Base-by-base conservation (phyloP, 768 basidiomycete species). In the Pleurotus eryngii region DNA sequence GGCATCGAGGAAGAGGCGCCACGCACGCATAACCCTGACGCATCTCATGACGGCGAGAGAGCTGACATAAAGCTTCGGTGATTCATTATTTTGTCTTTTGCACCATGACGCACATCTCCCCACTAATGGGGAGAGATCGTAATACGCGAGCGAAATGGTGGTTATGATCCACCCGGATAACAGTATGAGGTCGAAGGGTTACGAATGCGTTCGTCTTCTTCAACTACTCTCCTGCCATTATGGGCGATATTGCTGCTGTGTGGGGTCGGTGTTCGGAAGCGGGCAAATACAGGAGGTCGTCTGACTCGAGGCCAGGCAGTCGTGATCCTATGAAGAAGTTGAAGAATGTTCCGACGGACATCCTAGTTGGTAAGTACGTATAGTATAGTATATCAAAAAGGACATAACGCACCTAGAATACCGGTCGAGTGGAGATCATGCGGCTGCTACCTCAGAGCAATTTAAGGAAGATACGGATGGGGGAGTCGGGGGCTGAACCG, bases 91-190 rank as follows among this genome's bases (percentile, higher is more conserved):
- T 35, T 11, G 11, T 35, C 30, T 35, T 9, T 35, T 11, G 11
- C 30, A 35, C 9, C 30, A 35, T 35, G 30, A 35, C 30, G 30
- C 30, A 35, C 30, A 12, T 2, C 30, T 35, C 30, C 9, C 30
- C 11, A 9, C 8, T 9, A 35, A 35, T 35, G 30, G 30, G 30
- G 30, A 35, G 30, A 35, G 30, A 35, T 35, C 8, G 30, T 11
- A 35, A 26, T 37, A 51, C 27, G 1, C 22, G n/a, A 1, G 9
- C 49, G 30, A 30, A 27, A 18, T 35, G n/a, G 14, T 6, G 11
- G n/a, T 51, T 15, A 54, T 17, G 51, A 54, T 54, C 51, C 51
- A 54, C 20, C 51, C 51, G 51, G 51, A 54, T 39, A 26, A 18
- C 51, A 38, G 42, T 17, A 54, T 24, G 39, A 54, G 17, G 38